phyloP scores from a whole-genome alignment of 768 basidiomycete species.

The Pleurotus djamor region DNA sequence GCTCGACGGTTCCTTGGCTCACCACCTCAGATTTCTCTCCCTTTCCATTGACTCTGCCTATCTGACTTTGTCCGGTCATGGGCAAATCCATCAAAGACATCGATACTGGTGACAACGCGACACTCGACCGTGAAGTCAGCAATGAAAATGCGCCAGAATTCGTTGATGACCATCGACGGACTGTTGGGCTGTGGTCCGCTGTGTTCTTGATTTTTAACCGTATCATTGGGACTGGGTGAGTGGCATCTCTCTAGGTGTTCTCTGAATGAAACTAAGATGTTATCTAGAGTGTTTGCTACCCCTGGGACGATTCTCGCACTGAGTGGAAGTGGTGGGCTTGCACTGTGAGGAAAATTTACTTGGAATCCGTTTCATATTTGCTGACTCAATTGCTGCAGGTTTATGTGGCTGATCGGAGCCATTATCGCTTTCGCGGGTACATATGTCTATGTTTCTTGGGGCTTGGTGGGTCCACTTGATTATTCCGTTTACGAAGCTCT shows the following conservation, averaged over 20 bases:
- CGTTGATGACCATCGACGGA: conserved; percentile 8
- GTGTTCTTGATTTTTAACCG: conserved; percentile 42
- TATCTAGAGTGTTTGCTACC: conserved; percentile 34
- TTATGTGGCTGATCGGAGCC: conserved; percentile 42
- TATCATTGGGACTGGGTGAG: conserved; percentile 41
- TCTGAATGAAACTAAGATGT: not conserved
- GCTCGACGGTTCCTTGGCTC: not conserved
- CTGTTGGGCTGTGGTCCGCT: conserved; percentile 26
- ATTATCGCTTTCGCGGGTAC: conserved; percentile 36
- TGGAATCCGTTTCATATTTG: not conserved
- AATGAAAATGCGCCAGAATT: conserved; percentile 12
- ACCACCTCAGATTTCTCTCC: not conserved
- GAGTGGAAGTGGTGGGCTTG: conserved; percentile 39
- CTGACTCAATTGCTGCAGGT: conserved; percentile 12
- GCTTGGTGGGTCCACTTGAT: conserved; percentile 22
- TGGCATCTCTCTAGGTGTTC: no score
- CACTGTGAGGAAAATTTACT: conserved; percentile 21
- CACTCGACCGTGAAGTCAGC: conserved; percentile 9
- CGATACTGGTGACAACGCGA: not conserved
- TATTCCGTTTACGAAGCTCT: not conserved
- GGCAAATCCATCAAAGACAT: conserved; percentile 6
- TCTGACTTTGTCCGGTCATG: not conserved
- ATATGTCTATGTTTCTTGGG: conserved; percentile 39
- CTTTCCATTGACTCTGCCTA: not conserved
- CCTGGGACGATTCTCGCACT: conserved; percentile 34